Evolutionary conservation across 2,329 filamentous ascomycete species (phyloP).

Genomic region (Xylariaceae sp.): DNA sequence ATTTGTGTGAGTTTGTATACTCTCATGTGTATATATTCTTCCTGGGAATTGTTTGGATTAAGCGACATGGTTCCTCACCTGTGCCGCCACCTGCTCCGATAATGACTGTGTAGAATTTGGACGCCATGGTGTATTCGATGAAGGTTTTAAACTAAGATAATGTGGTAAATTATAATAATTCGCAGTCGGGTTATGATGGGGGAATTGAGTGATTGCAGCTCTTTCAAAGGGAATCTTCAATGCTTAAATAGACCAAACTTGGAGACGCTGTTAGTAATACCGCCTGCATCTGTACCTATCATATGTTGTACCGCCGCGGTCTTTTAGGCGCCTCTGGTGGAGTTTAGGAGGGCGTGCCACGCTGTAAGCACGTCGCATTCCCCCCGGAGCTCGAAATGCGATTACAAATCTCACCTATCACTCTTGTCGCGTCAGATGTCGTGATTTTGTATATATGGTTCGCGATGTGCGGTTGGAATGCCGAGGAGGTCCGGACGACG

Average conservation of each 20-base stretch:
- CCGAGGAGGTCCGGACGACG: no score
- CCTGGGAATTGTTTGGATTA: not conserved
- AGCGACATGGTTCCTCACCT: constrained; percentile 4
- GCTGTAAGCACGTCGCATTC: not conserved
- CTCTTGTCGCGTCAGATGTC: not conserved
- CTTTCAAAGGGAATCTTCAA: not conserved
- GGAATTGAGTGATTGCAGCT: no score
- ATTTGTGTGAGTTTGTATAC: not conserved
- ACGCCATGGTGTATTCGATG: constrained; percentile 13
- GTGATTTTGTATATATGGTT: not conserved
- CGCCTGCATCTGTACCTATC: no score
- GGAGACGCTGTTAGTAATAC: not conserved
- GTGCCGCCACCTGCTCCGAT: constrained; percentile 20
- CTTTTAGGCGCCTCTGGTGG: no score
- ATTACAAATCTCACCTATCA: not conserved
- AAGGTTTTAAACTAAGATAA: not conserved
- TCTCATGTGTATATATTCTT: not conserved
- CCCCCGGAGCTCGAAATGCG: not conserved
- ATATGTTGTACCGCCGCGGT: no score
- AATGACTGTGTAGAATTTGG: constrained; percentile 21
- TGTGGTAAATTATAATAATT: not conserved
- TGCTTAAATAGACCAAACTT: constrained; percentile 9
- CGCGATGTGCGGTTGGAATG: no score
- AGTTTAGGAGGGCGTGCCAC: not conserved
- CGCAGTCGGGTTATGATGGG: no score